Conservation (phyloP, 2,329 filamentous ascomycete species). For the Colletotrichum abscissum region DNA sequence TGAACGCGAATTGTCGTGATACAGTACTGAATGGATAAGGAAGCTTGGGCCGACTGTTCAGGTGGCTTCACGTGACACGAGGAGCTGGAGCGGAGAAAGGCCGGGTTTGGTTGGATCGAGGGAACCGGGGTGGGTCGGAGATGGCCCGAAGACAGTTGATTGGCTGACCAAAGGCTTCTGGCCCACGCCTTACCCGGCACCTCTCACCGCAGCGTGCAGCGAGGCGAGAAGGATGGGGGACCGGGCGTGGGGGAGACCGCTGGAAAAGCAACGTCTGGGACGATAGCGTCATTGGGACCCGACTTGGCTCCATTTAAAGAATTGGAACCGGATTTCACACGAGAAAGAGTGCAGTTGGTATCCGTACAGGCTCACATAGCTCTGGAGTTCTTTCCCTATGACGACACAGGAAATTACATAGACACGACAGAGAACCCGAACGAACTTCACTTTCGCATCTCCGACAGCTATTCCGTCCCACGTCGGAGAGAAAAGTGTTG, state of each 20-base stretch:
- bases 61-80: not conserved
- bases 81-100: not conserved
- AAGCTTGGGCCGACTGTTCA: not conserved
- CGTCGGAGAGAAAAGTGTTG: not conserved
- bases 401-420: not conserved
- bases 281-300: slow-evolving; percentile 31
- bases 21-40: not conserved
- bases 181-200: slow-evolving; percentile 1
- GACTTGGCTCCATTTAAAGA: not conserved
- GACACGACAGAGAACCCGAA: not conserved
- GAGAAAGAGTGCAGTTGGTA: not conserved
- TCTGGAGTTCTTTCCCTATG: slow-evolving; percentile 6
- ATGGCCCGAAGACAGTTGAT: not conserved
- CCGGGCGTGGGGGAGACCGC: slow-evolving; percentile 16
- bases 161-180: not conserved
- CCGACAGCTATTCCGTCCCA: not conserved
- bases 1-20: not conserved
- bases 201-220: not conserved
- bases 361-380: not conserved
- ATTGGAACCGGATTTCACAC: slow-evolving; percentile 16
- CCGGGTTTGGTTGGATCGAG: not conserved
- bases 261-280: slow-evolving; percentile 15
- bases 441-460: not conserved
- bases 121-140: not conserved
- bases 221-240: not conserved